Evolutionary conservation across 805 yeast species (phyloP).

Genomic region (Kazachstania taianensis): DNA sequence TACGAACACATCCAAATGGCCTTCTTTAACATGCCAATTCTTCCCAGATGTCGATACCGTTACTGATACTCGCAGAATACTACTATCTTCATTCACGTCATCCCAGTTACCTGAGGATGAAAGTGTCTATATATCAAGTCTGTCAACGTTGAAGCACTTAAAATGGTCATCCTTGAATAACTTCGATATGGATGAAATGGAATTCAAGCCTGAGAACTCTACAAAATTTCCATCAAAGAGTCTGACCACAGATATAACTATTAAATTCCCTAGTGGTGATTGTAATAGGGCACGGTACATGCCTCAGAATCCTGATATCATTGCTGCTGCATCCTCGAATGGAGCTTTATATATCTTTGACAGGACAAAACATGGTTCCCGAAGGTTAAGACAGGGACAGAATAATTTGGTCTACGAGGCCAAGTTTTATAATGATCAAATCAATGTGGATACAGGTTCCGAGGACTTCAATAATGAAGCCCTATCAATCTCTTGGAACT

Average conservation of each 20-base stretch:
- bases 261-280: conserved; percentile 37
- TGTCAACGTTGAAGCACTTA: conserved; percentile 26
- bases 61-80: conserved; percentile 20
- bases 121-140: conserved; percentile 19
- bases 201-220: conserved; percentile 28
- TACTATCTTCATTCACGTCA: conserved; percentile 28
- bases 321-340: conserved; percentile 57
- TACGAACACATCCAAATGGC: conserved; percentile 59
- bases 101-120: conserved; percentile 29
- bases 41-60: conserved; percentile 37
- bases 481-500: conserved; percentile 70
- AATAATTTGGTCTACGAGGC: conserved; percentile 12
- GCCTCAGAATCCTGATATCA: conserved; percentile 81
- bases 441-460: conserved; percentile 12
- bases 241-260: conserved; percentile 18
- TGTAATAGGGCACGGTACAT: conserved; percentile 62
- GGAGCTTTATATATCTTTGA: conserved; percentile 67
- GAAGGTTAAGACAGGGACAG: conserved; percentile 18
- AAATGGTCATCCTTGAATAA: conserved; percentile 28
- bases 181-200: conserved; percentile 31
- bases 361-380: conserved; percentile 66
- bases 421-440: conserved; percentile 8
- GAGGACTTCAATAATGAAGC: conserved; percentile 39
- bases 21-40: conserved; percentile 64
- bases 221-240: conserved; percentile 22